These are phyloP conservation scores for Pythium vanterpoolii DNA, from an alignment of 352 stramenopile species.

Conservation along the genomic window DNA sequence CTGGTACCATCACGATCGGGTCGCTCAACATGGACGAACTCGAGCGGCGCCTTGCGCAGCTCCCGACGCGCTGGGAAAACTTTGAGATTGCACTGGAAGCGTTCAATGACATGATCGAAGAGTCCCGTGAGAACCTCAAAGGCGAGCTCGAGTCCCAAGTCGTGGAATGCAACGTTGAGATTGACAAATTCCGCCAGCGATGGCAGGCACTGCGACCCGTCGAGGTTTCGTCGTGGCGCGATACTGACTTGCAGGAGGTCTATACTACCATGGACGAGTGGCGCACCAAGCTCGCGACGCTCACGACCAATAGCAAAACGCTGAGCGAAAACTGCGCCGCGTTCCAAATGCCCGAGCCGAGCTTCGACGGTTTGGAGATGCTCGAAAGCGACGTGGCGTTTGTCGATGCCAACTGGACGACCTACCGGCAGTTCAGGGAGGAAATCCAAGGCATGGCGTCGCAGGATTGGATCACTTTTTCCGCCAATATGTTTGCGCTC, in stretches of 20 bases:
- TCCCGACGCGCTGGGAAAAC: constrained; percentile 90
- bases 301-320: constrained; percentile 51
- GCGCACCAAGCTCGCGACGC: constrained; percentile 71
- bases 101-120: constrained; percentile 95
- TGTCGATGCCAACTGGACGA: constrained; percentile 77
- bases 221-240: constrained; percentile 78
- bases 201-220: constrained; percentile 87
- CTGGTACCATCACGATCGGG: not conserved
- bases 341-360: constrained; percentile 84
- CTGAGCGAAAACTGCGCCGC: constrained; percentile 82
- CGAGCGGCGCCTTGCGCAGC: constrained; percentile 60
- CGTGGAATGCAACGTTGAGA: constrained; percentile 84
- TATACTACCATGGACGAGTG: constrained; percentile 87
- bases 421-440: constrained; percentile 84
- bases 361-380: constrained; percentile 75
- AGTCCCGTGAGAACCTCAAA: constrained; percentile 91
- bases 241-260: constrained; percentile 63
- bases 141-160: constrained; percentile 86
- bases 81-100: constrained; percentile 93
- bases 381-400: constrained; percentile 77
- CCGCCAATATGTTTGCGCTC: constrained; percentile 90
- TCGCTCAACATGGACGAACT: constrained; percentile 55
- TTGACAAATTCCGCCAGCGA: constrained; percentile 89
- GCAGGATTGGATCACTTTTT: constrained; percentile 95
- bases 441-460: constrained; percentile 65